Conservation (phyloP, 192 early-diverging fungal genomes). For the Radiomyces spectabilis region DNA sequence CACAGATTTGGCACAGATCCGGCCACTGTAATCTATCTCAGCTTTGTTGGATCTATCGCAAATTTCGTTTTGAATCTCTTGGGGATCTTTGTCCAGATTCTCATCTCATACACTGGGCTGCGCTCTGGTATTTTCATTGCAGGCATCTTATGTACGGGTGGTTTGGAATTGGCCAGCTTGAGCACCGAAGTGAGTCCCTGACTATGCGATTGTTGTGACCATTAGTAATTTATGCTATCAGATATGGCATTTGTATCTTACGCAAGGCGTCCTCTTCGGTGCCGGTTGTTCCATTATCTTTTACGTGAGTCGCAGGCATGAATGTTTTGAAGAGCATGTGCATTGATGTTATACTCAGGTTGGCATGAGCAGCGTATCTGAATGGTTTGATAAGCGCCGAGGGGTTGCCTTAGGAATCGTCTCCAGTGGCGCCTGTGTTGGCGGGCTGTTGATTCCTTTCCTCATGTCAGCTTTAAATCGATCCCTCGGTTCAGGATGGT, state of each 20-base stretch:
- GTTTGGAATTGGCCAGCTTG: conserved; percentile 7
- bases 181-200: conserved; percentile 11
- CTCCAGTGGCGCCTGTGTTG: conserved; percentile 55
- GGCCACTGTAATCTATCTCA: background rate
- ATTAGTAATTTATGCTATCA: background rate
- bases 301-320: background rate
- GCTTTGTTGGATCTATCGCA: conserved; percentile 2
- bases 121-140: background rate
- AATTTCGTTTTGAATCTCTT: conserved; percentile 6
- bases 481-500: conserved; percentile 42
- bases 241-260: conserved; percentile 51
- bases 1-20: background rate
- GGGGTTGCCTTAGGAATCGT: conserved; percentile 45
- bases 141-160: background rate
- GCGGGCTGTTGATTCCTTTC: conserved; percentile 54
- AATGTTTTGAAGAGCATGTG: background rate
- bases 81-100: background rate
- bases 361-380: conserved; percentile 28
- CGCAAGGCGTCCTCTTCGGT: conserved; percentile 49
- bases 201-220: background rate
- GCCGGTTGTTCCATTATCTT: conserved; percentile 26
- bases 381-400: conserved; percentile 47
- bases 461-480: conserved; percentile 47
- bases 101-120: background rate
- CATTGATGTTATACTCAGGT: background rate